These are phyloP conservation scores for Cucurbita moschata DNA, from an alignment of 306 rosid species.

Conservation along the genomic window DNA sequence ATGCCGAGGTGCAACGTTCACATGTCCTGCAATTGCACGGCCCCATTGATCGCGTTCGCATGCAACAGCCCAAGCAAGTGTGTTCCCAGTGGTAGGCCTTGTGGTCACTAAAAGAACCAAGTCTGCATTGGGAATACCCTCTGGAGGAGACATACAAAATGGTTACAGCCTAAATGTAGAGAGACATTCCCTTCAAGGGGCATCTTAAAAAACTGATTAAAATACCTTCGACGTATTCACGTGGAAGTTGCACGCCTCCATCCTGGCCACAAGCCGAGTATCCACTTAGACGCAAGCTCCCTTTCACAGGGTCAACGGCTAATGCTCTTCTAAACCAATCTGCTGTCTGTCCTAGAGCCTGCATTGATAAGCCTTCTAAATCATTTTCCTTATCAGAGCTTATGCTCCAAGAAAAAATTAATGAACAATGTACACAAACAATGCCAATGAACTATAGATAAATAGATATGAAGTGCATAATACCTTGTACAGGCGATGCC, in stretches of 20 bases:
- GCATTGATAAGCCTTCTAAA: slow-evolving; percentile 14
- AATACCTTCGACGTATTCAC: slow-evolving; percentile 78
- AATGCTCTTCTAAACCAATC: slow-evolving; percentile 90
- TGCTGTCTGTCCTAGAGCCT: slow-evolving; percentile 95
- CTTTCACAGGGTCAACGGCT: slow-evolving; percentile 93
- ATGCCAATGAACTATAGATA: not conserved
- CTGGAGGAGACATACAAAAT: slow-evolving; percentile 19
- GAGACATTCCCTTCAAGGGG: not conserved
- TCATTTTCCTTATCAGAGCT: slow-evolving; percentile 6
- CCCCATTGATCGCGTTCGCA: slow-evolving; percentile 99
- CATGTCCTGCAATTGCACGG: slow-evolving; percentile 99
- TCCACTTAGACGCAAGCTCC: slow-evolving; percentile 86
- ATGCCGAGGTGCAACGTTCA: slow-evolving; percentile 97
- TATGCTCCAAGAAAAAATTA: not conserved
- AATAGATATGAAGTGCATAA: not conserved
- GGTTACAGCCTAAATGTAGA: not conserved
- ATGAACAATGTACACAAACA: not conserved
- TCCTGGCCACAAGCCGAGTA: slow-evolving; percentile 99
- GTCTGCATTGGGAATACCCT: slow-evolving; percentile 82
- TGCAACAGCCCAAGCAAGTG: slow-evolving; percentile 99
- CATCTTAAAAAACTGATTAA: not conserved
- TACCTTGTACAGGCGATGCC: slow-evolving; percentile 74
- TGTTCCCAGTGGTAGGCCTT: slow-evolving; percentile 91
- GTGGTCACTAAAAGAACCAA: slow-evolving; percentile 94
- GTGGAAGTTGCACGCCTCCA: slow-evolving; percentile 97